Evolutionary conservation across 306 rosid species (phyloP).

Genomic region (Fragaria iinumae): DNA sequence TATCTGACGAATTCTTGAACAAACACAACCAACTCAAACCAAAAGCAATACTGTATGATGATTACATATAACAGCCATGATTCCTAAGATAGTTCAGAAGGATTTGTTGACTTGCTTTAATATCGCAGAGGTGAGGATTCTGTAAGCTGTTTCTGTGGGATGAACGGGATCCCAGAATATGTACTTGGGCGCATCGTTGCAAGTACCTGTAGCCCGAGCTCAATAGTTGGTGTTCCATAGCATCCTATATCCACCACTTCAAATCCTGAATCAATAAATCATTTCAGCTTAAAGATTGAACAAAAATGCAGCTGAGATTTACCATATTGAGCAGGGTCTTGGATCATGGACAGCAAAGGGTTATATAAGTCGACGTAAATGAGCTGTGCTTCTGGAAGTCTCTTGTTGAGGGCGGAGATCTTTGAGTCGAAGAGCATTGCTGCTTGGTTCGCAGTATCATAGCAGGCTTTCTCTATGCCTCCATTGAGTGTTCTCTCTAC

Average conservation of each 20-base stretch:
- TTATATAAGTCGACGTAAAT: conserved; percentile 55
- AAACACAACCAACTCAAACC: background rate
- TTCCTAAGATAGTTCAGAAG: background rate
- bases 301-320: conserved; percentile 2
- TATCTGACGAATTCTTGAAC: background rate
- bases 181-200: conserved; percentile 40
- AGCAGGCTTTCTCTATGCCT: conserved; percentile 44
- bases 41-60: background rate
- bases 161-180: conserved; percentile 69
- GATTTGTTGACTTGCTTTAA: background rate
- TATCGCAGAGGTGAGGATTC: conserved; percentile 14
- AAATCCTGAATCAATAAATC: conserved; percentile 41
- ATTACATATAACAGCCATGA: background rate
- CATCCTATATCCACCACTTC: conserved; percentile 53
- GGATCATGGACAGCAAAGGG: conserved; percentile 34
- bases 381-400: conserved; percentile 44
- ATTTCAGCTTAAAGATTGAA: background rate
- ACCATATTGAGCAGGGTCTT: conserved; percentile 55
- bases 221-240: conserved; percentile 74
- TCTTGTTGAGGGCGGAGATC: conserved; percentile 27
- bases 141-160: conserved; percentile 46
- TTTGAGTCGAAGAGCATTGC: conserved; percentile 60
- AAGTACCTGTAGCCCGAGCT: conserved; percentile 32
- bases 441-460: conserved; percentile 41
- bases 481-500: conserved; percentile 54